These are phyloP conservation scores for Sarocladium kiliense DNA, from an alignment of 2,329 filamentous ascomycete genomes.

Conservation along the genomic window DNA sequence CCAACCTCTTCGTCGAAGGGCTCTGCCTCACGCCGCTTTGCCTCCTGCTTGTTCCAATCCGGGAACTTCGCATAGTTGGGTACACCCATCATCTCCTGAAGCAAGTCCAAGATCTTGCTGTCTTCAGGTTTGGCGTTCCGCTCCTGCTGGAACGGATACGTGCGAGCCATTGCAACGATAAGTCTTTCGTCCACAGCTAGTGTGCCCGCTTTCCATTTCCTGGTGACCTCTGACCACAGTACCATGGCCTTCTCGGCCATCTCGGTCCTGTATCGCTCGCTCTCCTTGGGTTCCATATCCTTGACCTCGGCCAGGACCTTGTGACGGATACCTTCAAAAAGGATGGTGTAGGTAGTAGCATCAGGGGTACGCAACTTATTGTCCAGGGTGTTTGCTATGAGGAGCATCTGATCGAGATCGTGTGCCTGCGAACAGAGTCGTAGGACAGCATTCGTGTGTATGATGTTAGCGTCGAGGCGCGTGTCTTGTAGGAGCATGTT, in stretches of 20 bases:
- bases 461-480: conserved; percentile 64
- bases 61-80: conserved; percentile 43
- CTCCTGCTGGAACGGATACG: conserved; percentile 18
- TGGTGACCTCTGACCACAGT: conserved; percentile 76
- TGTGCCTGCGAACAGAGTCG: conserved; percentile 69
- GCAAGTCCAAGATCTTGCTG: conserved; percentile 66
- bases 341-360: conserved; percentile 70
- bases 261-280: conserved; percentile 29
- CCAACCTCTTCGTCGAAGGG: neutral
- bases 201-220: conserved; percentile 68
- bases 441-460: conserved; percentile 86
- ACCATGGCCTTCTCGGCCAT: conserved; percentile 62
- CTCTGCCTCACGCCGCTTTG: neutral
- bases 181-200: conserved; percentile 72
- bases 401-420: conserved; percentile 78
- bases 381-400: conserved; percentile 67
- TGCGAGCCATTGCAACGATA: conserved; percentile 72
- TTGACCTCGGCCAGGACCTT: conserved; percentile 20
- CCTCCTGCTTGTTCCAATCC: conserved; percentile 15
- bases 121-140: conserved; percentile 39
- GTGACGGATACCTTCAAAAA: conserved; percentile 68
- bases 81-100: conserved; percentile 80
- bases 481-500: conserved; percentile 63
- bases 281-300: conserved; percentile 23
- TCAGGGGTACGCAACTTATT: conserved; percentile 59